These are phyloP conservation scores for Lantana camara DNA, from an alignment of 257 asterid species.

Conservation along the genomic window DNA sequence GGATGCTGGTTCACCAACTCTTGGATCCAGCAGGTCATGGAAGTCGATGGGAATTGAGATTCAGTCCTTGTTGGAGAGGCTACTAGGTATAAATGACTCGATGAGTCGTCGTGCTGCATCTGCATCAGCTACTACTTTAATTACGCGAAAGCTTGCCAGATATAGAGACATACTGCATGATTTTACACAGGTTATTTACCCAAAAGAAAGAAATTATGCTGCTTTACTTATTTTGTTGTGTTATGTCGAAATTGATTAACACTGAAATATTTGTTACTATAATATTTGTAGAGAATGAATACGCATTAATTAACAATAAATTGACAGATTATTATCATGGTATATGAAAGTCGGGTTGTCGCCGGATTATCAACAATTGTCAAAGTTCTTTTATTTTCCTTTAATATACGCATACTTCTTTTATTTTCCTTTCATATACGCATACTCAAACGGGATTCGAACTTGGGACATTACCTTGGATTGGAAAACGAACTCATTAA, in stretches of 20 bases:
- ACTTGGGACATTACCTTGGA: too few relatives aligned
- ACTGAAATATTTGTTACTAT: background rate
- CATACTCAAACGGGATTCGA: too few relatives aligned
- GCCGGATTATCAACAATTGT: background rate
- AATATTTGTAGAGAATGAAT: slow-evolving; percentile 9
- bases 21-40: slow-evolving; percentile 95
- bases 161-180: slow-evolving; percentile 95
- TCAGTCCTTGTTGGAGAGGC: slow-evolving; percentile 89
- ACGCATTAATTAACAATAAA: background rate
- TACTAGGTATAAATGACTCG: slow-evolving; percentile 84
- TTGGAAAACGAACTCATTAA: too few relatives aligned
- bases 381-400: too few relatives aligned
- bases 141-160: slow-evolving; percentile 91
- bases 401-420: too few relatives aligned
- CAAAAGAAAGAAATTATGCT: background rate
- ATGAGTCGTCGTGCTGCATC: slow-evolving; percentile 99
- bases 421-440: too few relatives aligned
- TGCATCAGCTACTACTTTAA: slow-evolving; percentile 83
- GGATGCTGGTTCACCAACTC: too few relatives aligned
- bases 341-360: background rate
- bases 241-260: background rate
- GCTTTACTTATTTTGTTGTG: background rate
- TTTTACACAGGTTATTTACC: slow-evolving; percentile 73
- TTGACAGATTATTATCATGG: background rate
- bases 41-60: slow-evolving; percentile 97